A percentile compares a stretch with the other conserved stretches of the same genome.
These are phyloP conservation scores for Crepidotus variabilis DNA, from an alignment of 768 basidiomycete species.

Conservation along the genomic window DNA sequence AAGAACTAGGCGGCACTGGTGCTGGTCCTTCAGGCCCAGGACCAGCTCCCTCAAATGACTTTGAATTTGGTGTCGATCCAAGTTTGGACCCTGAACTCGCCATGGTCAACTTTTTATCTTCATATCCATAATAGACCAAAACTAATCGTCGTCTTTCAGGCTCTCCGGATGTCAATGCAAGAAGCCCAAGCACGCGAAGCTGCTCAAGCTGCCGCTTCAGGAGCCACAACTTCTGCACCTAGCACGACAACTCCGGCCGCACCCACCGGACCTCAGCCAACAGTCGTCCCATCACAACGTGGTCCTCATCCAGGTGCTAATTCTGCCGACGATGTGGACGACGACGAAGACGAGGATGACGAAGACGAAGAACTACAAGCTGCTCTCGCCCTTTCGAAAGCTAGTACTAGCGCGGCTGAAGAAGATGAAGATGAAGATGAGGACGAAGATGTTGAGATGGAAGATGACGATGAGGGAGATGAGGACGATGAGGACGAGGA, in stretches of 20 bases:
- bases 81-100: conserved; percentile 95
- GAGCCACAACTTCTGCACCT: conserved; percentile 30
- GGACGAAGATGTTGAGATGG: conserved; percentile 54
- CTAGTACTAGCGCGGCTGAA: conserved; percentile 67
- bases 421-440: conserved; percentile 78
- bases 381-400: conserved; percentile 74
- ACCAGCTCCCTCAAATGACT: conserved; percentile 43
- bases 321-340: conserved; percentile 68
- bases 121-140: neutral
- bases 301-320: conserved; percentile 33
- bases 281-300: conserved; percentile 13
- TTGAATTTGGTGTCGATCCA: conserved; percentile 93
- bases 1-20: conserved; percentile 48
- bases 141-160: conserved; percentile 40
- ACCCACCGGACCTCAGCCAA: conserved; percentile 19
- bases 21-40: conserved; percentile 42
- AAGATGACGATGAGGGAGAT: conserved; percentile 41
- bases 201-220: conserved; percentile 41
- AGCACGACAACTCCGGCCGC: conserved; percentile 30
- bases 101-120: conserved; percentile 55
- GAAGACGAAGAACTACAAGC: conserved; percentile 75
- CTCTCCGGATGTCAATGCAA: conserved; percentile 95
- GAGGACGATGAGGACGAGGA: conserved; percentile 65
- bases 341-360: conserved; percentile 73
- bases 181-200: conserved; percentile 82